Base-by-base conservation (phyloP, 257 asterid genomes). In the Lycium ferocissimum region DNA sequence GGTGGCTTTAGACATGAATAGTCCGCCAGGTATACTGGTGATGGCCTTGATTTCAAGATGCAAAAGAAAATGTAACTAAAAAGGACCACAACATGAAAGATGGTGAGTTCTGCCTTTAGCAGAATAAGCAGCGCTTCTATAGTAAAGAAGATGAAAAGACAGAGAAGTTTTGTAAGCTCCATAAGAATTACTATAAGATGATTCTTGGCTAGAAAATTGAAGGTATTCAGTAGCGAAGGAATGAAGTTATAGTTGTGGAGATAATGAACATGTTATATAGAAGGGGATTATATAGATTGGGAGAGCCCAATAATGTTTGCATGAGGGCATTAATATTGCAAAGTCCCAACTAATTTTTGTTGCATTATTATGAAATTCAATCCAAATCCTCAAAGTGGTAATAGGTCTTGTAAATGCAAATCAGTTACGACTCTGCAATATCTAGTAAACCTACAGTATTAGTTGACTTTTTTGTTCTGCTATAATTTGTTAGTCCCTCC, bases 1-100 rank as follows among this genome's bases (percentile, higher is more conserved):
- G 98, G 98, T 13, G 98, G 99, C 79, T 86, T 93, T 12, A 89
- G 79, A 89, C 99, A 96, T 38, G 97, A 88, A 83, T 92, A 93
- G 45, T 93, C 98, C 14, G 92, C 89, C 0, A 96, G 85, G 85
- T 93, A 94, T 0, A 94, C 59, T 7, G 92, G 91, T 8, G 93
- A 76, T 66, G 92, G 7, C 15, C 38, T 45, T 72, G 58, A 72
- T 45, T 45, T 72, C 37, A n/a, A 43, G 37, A 72, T n/a, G 14
- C 10, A n/a, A 5, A 72, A 22, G 38, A 72, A 45, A 47, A 45
- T 10, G 9, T 45, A 45, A 47, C 58, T 18, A 5, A n/a, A 43
- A n/a, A 72, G 37, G 11, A 72, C 4, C n/a, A 72, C 58, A 72
- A 35, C 11, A n/a, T 18, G 80, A 45, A 72, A n/a, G 0, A 47